phyloP scores from a whole-genome alignment of 805 yeast genomes.

The Brettanomyces sp. region DNA sequence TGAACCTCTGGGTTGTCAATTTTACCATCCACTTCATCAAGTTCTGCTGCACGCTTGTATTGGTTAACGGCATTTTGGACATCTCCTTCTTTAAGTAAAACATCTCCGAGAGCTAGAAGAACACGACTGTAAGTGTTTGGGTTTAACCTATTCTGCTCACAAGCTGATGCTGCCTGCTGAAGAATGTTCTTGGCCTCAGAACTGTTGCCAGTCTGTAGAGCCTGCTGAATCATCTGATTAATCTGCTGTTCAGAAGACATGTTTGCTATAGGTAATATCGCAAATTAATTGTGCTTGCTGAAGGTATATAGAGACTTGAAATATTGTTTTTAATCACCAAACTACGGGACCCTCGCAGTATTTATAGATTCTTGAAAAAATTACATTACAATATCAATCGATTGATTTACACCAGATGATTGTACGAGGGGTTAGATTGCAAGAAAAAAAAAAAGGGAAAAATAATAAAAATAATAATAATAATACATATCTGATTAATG shows the following conservation, averaged over 20 bases:
- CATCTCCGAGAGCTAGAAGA: constrained; percentile 26
- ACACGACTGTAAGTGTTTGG: constrained; percentile 19
- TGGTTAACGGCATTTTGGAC: constrained; percentile 18
- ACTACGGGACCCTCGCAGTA: too few relatives aligned
- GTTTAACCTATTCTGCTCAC: constrained; percentile 15
- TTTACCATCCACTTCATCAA: constrained; percentile 24
- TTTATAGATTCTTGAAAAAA: too few relatives aligned
- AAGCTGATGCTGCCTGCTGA: constrained; percentile 13
- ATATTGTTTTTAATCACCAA: too few relatives aligned
- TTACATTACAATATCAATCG: too few relatives aligned
- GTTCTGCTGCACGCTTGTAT: constrained; percentile 21
- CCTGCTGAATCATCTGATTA: constrained; percentile 13
- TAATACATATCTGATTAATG: too few relatives aligned
- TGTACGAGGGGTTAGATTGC: too few relatives aligned
- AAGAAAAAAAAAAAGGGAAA: too few relatives aligned
- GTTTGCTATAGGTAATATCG: neutral
- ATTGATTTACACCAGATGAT: too few relatives aligned
- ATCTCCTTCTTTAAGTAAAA: constrained; percentile 16
- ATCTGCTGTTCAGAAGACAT: constrained; percentile 11
- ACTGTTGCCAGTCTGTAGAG: constrained; percentile 5
- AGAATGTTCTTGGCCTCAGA: constrained; percentile 11
- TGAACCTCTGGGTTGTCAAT: constrained; percentile 24
- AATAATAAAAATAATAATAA: too few relatives aligned
- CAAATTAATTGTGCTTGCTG: too few relatives aligned
- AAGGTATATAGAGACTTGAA: too few relatives aligned